A percentile compares a stretch with the other conserved stretches of the same genome.
Evolutionary conservation across 495 filamentous ascomycete genomes (phyloP).

Genomic region (Neurospora sp.): DNA sequence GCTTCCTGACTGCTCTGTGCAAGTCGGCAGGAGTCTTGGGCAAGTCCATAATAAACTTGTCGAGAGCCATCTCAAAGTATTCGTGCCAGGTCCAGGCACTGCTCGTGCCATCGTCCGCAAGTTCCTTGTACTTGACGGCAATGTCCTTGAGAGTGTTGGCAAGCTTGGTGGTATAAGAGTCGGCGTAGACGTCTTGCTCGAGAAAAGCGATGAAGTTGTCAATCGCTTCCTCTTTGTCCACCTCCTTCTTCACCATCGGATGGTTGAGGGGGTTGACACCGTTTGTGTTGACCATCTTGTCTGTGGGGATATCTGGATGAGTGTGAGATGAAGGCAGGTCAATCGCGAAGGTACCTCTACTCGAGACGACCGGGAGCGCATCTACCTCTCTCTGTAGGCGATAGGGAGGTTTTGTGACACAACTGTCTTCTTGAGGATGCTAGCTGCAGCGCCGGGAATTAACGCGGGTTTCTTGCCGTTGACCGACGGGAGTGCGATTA

Average conservation of each 20-base stretch:
- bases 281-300: background rate
- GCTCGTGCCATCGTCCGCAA: background rate
- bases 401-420: background rate
- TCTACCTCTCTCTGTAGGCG: too few species aligned
- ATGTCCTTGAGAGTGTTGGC: background rate
- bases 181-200: background rate
- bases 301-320: background rate
- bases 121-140: background rate
- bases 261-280: background rate
- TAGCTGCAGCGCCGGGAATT: background rate
- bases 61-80: background rate
- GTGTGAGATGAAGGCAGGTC: background rate
- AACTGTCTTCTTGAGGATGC: background rate
- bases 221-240: background rate
- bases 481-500: too few species aligned
- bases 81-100: background rate
- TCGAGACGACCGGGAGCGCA: background rate
- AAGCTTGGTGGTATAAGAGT: background rate
- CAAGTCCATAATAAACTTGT: background rate
- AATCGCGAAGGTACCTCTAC: background rate
- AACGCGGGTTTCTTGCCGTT: too few species aligned
- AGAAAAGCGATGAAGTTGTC: background rate
- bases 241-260: background rate
- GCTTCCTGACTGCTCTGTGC: background rate
- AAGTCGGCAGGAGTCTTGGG: background rate